These are phyloP conservation scores for Neurospora sp. DNA, from an alignment of 2,329 filamentous ascomycete species.

Conservation along the genomic window DNA sequence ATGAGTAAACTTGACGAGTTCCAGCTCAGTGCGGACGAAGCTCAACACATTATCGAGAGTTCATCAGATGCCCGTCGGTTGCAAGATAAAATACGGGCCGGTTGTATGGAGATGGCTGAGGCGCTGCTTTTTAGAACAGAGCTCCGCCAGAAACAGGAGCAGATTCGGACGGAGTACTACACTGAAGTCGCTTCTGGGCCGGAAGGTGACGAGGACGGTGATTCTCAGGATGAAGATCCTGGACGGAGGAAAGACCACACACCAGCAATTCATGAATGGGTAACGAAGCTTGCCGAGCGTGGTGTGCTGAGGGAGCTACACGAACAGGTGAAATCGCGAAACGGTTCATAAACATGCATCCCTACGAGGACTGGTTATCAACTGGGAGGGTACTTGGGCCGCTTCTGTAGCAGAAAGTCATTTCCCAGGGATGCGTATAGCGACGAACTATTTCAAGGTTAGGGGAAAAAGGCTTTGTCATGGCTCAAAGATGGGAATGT, in stretches of 20 bases:
- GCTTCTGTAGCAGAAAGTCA: neutral
- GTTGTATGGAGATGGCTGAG: neutral
- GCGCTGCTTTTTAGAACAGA: neutral
- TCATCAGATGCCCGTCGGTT: neutral
- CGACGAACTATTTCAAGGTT: neutral
- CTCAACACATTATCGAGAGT: neutral
- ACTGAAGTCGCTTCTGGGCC: slow-evolving; percentile 35
- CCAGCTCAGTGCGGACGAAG: slow-evolving; percentile 7
- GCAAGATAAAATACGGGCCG: neutral
- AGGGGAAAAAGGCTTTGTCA: neutral
- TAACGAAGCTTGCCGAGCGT: slow-evolving; percentile 58
- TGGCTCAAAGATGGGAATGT: neutral
- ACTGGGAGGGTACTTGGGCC: neutral
- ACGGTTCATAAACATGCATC: neutral
- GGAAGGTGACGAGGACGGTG: slow-evolving; percentile 42
- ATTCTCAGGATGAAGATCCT: slow-evolving; percentile 8
- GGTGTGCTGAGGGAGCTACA: slow-evolving; percentile 41
- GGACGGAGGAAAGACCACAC: slow-evolving; percentile 58
- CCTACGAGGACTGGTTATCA: neutral
- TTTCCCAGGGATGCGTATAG: neutral
- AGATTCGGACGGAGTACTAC: slow-evolving; percentile 34
- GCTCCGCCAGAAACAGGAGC: slow-evolving; percentile 18
- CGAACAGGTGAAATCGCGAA: slow-evolving; percentile 6
- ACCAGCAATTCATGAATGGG: slow-evolving; percentile 57
- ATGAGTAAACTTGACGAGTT: slow-evolving; percentile 1